A percentile compares a stretch with the other conserved stretches of the same genome.
Conservation (phyloP, 345 rosid genomes). For the Linum trigynum region DNA sequence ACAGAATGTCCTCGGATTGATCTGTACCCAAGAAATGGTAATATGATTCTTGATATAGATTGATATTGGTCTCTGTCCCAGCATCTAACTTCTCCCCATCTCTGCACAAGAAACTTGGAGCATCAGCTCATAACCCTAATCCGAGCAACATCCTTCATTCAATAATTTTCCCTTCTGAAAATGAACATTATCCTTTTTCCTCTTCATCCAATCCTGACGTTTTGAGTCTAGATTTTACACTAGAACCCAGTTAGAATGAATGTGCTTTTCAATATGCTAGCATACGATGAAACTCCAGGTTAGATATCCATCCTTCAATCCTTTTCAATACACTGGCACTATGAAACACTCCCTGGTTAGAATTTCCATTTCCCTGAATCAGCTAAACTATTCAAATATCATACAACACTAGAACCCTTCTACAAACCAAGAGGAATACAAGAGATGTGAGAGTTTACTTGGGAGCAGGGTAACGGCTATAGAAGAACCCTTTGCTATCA, state of each 20-base stretch:
- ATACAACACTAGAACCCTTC: neutral
- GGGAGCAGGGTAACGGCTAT: constrained; percentile 80
- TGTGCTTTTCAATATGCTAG: too few relatives aligned
- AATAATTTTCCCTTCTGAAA: neutral
- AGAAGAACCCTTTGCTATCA: constrained; percentile 80
- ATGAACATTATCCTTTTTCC: neutral
- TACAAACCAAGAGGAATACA: neutral
- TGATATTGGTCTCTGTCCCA: constrained; percentile 82
- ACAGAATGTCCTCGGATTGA: constrained; percentile 77
- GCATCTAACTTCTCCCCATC: constrained; percentile 77
- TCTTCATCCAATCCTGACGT: too few relatives aligned
- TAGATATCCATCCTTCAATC: neutral
- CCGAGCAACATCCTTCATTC: neutral
- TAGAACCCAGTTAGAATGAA: too few relatives aligned
- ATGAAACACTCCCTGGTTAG: neutral
- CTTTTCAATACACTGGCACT: neutral
- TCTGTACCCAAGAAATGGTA: constrained; percentile 73
- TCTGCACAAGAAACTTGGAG: constrained; percentile 28
- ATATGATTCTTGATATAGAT: constrained; percentile 66
- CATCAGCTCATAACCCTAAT: neutral
- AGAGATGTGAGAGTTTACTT: constrained; percentile 32
- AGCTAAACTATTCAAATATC: neutral
- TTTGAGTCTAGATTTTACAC: too few relatives aligned
- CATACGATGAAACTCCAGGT: neutral
- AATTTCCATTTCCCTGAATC: neutral